Conservation (phyloP, 1,139 yeast genomes). For the Suhomyces maxii region DNA sequence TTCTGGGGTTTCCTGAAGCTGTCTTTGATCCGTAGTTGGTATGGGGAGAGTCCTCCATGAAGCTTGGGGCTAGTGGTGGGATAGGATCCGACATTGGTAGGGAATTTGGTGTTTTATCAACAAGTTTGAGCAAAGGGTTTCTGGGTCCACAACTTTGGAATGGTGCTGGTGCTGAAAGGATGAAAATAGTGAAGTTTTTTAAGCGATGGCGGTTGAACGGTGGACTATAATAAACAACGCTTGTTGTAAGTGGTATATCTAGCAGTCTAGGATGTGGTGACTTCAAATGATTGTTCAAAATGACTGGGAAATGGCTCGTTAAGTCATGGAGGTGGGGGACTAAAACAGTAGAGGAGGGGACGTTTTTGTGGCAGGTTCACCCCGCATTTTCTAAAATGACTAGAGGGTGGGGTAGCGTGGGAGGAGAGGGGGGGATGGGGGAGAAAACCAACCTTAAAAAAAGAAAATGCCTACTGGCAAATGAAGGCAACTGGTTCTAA, state of each 20-base stretch:
- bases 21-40: constrained; percentile 45
- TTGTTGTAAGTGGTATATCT: too few species aligned
- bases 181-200: too few species aligned
- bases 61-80: neutral
- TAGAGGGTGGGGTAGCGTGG: constrained; percentile 11
- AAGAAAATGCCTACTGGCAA: too few species aligned
- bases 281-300: neutral
- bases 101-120: neutral
- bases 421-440: constrained; percentile 1
- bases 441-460: neutral
- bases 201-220: too few species aligned
- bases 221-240: neutral
- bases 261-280: too few species aligned
- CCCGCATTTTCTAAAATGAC: constrained; percentile 16
- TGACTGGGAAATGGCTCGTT: neutral
- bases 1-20: constrained; percentile 46
- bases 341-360: constrained; percentile 13
- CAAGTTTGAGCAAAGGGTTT: neutral
- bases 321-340: neutral
- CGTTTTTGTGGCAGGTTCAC: constrained; percentile 16
- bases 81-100: neutral
- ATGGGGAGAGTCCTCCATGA: neutral
- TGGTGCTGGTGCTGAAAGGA: too few species aligned
- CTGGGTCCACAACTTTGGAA: too few species aligned
- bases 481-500: too few species aligned